A percentile compares a stretch with the other conserved stretches of the same genome.
Evolutionary conservation across 2,329 filamentous ascomycete genomes (phyloP).

Genomic region (Fusarium sp.): DNA sequence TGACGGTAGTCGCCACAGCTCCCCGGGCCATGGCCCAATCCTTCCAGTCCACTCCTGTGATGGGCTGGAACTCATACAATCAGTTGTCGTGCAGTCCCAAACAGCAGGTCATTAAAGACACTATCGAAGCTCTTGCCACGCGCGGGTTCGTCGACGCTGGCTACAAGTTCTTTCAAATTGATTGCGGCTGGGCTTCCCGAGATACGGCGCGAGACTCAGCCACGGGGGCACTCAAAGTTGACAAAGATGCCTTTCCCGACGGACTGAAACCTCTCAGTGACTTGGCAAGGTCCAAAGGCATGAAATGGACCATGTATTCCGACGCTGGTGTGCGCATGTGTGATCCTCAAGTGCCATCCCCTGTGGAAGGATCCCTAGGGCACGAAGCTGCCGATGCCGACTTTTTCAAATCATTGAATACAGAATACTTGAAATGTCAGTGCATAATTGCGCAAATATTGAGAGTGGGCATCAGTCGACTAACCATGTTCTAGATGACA

Average conservation of each 20-base stretch:
- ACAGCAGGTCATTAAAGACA: background rate
- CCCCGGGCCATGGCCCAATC: background rate
- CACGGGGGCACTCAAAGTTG: background rate
- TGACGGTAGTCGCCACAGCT: background rate
- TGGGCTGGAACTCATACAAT: conserved; percentile 1
- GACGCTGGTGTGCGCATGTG: background rate
- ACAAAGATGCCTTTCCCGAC: background rate
- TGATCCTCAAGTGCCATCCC: background rate
- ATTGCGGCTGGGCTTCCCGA: background rate
- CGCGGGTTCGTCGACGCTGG: background rate
- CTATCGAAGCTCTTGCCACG: background rate
- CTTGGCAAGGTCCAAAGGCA: background rate
- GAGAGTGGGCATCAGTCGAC: too few relatives aligned
- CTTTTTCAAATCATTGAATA: background rate
- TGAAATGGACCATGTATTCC: conserved; percentile 2
- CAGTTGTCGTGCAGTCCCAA: background rate
- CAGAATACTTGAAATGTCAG: background rate
- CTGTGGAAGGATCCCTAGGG: background rate
- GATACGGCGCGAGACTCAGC: background rate
- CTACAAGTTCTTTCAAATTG: background rate
- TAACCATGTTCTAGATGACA: background rate
- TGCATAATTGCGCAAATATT: background rate
- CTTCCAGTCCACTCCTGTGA: background rate
- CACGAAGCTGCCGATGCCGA: background rate
- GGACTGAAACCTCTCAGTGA: background rate